phyloP scores from a whole-genome alignment of 495 filamentous ascomycete genomes.

The Extremus antarcticus region DNA sequence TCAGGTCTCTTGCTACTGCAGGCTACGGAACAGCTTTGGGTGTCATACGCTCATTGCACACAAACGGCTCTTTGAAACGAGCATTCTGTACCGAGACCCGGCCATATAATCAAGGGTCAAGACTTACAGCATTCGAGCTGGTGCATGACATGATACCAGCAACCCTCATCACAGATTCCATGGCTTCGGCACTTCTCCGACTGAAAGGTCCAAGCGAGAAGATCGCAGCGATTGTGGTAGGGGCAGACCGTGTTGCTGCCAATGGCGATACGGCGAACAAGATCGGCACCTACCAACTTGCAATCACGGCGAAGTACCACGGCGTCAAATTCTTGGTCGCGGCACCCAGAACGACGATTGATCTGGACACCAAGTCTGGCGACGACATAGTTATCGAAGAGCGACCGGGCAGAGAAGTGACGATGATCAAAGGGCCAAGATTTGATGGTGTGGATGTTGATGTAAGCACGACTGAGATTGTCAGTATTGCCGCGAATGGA shows the following conservation, averaged over 20 bases:
- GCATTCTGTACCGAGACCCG: constrained; percentile 95
- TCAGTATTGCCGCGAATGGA: constrained; percentile 69
- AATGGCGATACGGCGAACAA: constrained; percentile 99
- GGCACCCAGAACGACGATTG: constrained; percentile 87
- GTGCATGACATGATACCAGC: constrained; percentile 88
- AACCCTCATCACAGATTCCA: constrained; percentile 89
- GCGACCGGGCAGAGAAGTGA: constrained; percentile 65
- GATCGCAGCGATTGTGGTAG: constrained; percentile 81
- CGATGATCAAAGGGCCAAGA: constrained; percentile 62
- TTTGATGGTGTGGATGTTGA: constrained; percentile 36
- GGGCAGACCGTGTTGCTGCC: constrained; percentile 86
- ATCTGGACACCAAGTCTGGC: constrained; percentile 66
- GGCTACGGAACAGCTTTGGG: constrained; percentile 93
- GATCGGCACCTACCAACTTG: constrained; percentile 89
- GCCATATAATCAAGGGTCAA: constrained; percentile 94
- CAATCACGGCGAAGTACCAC: constrained; percentile 75
- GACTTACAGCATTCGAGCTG: constrained; percentile 90
- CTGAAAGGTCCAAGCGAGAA: constrained; percentile 41
- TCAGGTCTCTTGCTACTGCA: constrained; percentile 81
- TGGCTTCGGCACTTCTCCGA: constrained; percentile 73
- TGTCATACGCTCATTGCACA: constrained; percentile 76
- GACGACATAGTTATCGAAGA: constrained; percentile 78
- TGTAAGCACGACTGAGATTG: constrained; percentile 45
- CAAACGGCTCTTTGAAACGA: constrained; percentile 51
- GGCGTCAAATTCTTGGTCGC: constrained; percentile 91